A percentile compares a stretch with the other conserved stretches of the same genome.
Conservation (phyloP, 441 rosid genomes). For the Mallotus japonicus region DNA sequence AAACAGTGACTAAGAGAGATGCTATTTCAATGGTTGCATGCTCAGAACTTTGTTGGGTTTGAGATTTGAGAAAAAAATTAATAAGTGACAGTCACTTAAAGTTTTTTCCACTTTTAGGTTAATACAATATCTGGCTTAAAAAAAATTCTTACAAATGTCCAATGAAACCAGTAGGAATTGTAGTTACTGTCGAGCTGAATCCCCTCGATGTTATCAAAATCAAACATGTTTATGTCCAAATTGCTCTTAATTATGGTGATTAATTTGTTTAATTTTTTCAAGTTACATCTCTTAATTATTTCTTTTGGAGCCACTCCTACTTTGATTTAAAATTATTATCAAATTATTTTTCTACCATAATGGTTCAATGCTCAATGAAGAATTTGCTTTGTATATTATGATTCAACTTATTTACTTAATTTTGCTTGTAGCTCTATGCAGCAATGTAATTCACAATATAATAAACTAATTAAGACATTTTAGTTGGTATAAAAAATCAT, state of each 20-base stretch:
- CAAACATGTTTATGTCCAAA: not conserved
- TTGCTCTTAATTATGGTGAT: not conserved
- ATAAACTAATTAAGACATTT: no score
- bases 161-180: not conserved
- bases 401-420: no score
- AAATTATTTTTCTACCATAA: no score
- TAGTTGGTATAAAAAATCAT: no score
- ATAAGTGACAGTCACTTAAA: conserved; percentile 25
- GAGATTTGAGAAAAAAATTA: not conserved
- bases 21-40: not conserved
- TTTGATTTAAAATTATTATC: not conserved
- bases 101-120: conserved; percentile 18
- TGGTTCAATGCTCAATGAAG: no score
- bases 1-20: not conserved
- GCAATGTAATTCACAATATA: no score
- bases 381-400: no score
- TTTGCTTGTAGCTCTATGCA: no score
- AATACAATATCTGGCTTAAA: conserved; percentile 13
- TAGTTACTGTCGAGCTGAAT: conserved; percentile 3
- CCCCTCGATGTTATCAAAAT: not conserved
- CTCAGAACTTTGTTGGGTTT: conserved; percentile 23
- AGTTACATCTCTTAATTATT: no score
- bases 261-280: no score
- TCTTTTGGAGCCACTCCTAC: no score
- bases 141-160: conserved; percentile 18